Evolutionary conservation across 2,329 filamentous ascomycete genomes (phyloP).

Genomic region (Ceratocystis ficicola): DNA sequence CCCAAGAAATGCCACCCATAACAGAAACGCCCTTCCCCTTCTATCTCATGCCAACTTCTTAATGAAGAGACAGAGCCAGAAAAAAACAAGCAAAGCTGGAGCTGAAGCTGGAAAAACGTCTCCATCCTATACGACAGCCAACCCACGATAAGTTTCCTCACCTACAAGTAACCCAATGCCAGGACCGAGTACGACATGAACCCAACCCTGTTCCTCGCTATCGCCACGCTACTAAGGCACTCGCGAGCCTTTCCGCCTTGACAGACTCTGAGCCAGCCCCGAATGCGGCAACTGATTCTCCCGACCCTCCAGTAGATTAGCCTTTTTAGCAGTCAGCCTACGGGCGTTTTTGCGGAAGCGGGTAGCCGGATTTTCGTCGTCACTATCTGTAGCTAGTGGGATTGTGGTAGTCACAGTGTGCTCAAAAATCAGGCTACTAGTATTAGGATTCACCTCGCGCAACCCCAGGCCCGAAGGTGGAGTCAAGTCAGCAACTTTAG

Average conservation of each 20-base stretch:
- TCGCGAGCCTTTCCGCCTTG: conserved; percentile 8
- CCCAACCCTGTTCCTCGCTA: neutral
- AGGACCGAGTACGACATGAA: neutral
- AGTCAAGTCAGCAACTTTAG: conserved; percentile 25
- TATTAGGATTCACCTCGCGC: conserved; percentile 44
- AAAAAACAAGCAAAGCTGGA: neutral
- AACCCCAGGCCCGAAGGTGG: conserved; percentile 31
- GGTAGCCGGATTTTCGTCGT: neutral
- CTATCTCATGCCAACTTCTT: neutral
- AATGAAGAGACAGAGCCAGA: neutral
- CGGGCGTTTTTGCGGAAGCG: neutral
- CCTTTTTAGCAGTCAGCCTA: conserved; percentile 18
- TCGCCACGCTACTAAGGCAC: neutral
- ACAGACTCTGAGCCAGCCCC: neutral
- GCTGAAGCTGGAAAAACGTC: neutral
- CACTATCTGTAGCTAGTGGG: conserved; percentile 11
- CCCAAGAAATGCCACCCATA: neutral
- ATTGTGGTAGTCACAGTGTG: conserved; percentile 19
- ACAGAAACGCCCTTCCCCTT: conserved; percentile 9
- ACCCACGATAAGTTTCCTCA: neutral
- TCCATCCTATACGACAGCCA: neutral
- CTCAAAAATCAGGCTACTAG: conserved; percentile 7
- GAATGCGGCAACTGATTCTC: conserved; percentile 16
- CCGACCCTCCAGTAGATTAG: conserved; percentile 14
- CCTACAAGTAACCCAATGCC: neutral